Percentiles rank a stretch among this genome's conserved stretches.
phyloP scores from a whole-genome alignment of 257 asterid species.

The Nicotiana attenuata region DNA sequence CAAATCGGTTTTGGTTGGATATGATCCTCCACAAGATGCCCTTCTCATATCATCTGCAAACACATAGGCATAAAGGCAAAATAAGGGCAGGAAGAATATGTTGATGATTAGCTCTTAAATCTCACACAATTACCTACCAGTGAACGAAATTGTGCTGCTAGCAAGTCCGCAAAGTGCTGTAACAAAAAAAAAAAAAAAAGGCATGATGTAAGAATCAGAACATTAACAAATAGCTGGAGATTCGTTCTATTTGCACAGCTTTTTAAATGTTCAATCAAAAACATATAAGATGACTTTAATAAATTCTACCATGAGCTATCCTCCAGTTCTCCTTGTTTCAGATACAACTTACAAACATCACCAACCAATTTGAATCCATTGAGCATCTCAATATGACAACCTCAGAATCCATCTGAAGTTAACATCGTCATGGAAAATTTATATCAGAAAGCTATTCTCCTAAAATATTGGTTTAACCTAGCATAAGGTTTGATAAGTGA shows the following conservation, averaged over 20 bases:
- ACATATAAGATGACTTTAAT: not conserved
- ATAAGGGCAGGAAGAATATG: not conserved
- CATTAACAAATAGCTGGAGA: too few species aligned
- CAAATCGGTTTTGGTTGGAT: slow-evolving; percentile 59
- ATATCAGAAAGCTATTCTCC: not conserved
- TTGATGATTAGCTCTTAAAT: not conserved
- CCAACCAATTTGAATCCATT: not conserved
- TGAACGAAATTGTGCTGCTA: slow-evolving; percentile 68
- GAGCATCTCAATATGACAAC: not conserved
- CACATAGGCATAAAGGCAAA: not conserved
- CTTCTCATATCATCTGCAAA: slow-evolving; percentile 72
- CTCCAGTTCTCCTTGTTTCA: not conserved
- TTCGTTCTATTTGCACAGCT: too few species aligned
- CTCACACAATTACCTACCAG: slow-evolving; percentile 44
- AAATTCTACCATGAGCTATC: not conserved
- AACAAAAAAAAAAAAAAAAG: slow-evolving; percentile 21
- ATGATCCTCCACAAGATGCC: slow-evolving; percentile 61
- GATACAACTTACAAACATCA: not conserved
- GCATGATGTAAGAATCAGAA: slow-evolving; percentile 17
- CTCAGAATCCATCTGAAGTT: not conserved
- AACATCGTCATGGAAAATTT: not conserved
- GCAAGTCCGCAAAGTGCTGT: slow-evolving; percentile 93
- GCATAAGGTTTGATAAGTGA: not conserved
- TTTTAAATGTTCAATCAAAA: too few species aligned
- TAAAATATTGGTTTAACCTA: not conserved